phyloP scores from a whole-genome alignment of 2,329 filamentous ascomycete genomes.

The Biscogniauxia marginata region DNA sequence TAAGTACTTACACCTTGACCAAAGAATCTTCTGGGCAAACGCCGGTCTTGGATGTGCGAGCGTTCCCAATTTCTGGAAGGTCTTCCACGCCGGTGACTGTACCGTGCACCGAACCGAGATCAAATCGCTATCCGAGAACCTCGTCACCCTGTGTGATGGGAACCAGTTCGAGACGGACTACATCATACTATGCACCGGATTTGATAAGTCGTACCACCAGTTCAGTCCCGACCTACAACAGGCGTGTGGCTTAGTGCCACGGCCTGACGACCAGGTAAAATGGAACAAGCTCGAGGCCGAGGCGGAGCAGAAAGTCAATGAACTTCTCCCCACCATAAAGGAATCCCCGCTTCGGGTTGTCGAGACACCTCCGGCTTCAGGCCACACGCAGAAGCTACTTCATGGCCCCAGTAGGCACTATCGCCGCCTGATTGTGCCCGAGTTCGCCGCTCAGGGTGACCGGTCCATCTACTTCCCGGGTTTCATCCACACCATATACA shows the following conservation, averaged over 20 bases:
- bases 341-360: not conserved
- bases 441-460: constrained; percentile 28
- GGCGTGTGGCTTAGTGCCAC: constrained; percentile 14
- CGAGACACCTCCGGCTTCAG: too few species aligned
- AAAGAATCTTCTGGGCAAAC: constrained; percentile 34
- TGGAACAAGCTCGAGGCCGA: constrained; percentile 18
- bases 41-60: constrained; percentile 32
- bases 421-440: constrained; percentile 24
- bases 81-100: constrained; percentile 30
- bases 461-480: constrained; percentile 34
- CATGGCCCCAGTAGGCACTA: constrained; percentile 25
- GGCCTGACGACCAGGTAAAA: constrained; percentile 6
- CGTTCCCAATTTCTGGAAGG: constrained; percentile 34
- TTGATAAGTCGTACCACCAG: constrained; percentile 19
- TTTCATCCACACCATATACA: constrained; percentile 30
- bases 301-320: constrained; percentile 16
- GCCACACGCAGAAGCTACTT: constrained; percentile 4
- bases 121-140: constrained; percentile 16
- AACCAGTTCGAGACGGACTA: constrained; percentile 16
- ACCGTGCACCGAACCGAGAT: constrained; percentile 26
- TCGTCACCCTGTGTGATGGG: constrained; percentile 19
- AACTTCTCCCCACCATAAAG: constrained; percentile 3
- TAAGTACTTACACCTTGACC: not conserved
- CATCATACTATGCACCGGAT: constrained; percentile 26
- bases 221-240: constrained; percentile 20